These are phyloP conservation scores for Aspergillus aculeatus DNA, from an alignment of 2,329 filamentous ascomycete species.

Conservation along the genomic window DNA sequence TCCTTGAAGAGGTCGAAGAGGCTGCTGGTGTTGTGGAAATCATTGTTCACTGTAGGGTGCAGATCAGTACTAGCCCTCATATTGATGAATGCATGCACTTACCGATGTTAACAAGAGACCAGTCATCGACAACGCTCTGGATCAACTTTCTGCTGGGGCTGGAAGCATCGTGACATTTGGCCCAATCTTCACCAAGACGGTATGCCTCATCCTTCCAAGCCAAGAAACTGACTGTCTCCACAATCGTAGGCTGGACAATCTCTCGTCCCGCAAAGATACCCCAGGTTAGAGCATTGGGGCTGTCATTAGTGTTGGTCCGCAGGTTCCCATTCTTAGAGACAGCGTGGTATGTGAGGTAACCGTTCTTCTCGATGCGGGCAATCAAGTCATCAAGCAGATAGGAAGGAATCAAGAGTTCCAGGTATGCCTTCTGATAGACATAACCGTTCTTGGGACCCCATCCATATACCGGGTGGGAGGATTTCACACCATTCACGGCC, in stretches of 20 bases:
- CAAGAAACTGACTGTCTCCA: constrained; percentile 94
- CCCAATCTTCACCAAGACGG: constrained; percentile 88
- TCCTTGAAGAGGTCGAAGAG: constrained; percentile 86
- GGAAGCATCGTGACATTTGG: constrained; percentile 76
- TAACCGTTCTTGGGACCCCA: constrained; percentile 96
- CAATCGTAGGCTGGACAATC: constrained; percentile 99
- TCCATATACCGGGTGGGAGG: constrained; percentile 79
- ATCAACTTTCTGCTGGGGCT: constrained; percentile 79
- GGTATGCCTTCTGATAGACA: constrained; percentile 96
- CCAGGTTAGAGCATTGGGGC: constrained; percentile 98
- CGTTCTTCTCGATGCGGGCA: constrained; percentile 70
- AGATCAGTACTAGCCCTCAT: constrained; percentile 22
- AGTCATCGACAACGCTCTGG: constrained; percentile 78
- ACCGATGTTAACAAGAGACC: constrained; percentile 96
- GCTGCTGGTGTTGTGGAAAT: constrained; percentile 80
- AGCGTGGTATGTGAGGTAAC: constrained; percentile 89
- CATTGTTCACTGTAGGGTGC: constrained; percentile 74
- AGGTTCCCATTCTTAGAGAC: constrained; percentile 81
- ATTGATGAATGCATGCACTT: constrained; percentile 38
- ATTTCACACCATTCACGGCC: constrained; percentile 86
- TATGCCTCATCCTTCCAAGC: constrained; percentile 99
- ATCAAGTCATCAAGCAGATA: constrained; percentile 75
- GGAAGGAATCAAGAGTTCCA: constrained; percentile 85
- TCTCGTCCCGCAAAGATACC: constrained; percentile 98
- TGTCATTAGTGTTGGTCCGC: constrained; percentile 77